Conservation (phyloP, 2,329 filamentous ascomycete genomes). For the Pseudogymnoascus destructans region DNA sequence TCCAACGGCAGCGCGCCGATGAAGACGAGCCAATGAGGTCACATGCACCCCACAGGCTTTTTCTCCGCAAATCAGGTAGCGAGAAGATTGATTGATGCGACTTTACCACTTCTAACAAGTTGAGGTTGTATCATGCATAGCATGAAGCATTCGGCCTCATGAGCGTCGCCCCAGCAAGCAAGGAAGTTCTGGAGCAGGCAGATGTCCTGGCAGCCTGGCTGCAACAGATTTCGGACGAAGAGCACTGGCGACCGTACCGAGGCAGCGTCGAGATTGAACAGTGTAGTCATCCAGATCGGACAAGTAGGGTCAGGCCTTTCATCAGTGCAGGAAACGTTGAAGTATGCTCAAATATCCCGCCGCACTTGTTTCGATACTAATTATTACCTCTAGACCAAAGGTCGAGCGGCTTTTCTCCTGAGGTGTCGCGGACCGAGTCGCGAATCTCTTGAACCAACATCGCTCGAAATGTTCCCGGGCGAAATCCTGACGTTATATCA, state of each 20-base stretch:
- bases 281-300: constrained; percentile 4
- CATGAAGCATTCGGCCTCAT: constrained; percentile 3
- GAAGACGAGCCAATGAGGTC: constrained; percentile 6
- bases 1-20: background rate
- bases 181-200: constrained; percentile 1
- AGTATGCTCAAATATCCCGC: background rate
- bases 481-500: constrained; percentile 5
- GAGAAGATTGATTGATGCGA: background rate
- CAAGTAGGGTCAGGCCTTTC: constrained; percentile 2
- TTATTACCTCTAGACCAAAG: constrained; percentile 2
- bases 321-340: constrained; percentile 6
- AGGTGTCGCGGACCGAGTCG: constrained; percentile 2
- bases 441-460: background rate
- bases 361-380: constrained; percentile 6
- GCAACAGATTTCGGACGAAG: constrained; percentile 2
- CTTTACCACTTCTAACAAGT: background rate
- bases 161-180: background rate
- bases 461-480: constrained; percentile 3
- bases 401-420: constrained; percentile 5
- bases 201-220: background rate
- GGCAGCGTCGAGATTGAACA: constrained; percentile 5
- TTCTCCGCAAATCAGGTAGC: constrained; percentile 6
- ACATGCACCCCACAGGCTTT: constrained; percentile 8
- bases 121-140: constrained; percentile 4
- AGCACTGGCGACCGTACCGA: constrained; percentile 3